phyloP scores from a whole-genome alignment of 2,329 filamentous ascomycete genomes.

The Xylariaceae sp. region DNA sequence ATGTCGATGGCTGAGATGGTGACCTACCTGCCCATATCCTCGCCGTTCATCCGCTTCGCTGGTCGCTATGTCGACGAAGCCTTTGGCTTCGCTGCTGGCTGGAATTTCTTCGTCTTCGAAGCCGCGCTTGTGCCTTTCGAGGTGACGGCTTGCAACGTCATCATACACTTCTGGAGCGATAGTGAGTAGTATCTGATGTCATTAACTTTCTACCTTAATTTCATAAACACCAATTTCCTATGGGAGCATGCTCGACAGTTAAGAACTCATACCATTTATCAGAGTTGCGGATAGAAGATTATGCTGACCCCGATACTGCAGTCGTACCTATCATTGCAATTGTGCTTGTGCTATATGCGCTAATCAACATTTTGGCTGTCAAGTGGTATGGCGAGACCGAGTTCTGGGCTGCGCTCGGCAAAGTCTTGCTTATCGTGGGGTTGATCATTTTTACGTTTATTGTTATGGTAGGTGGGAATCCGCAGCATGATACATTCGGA shows the following conservation, averaged over 20 bases:
- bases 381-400: slow-evolving; percentile 77
- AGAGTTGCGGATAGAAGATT: neutral
- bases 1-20: slow-evolving; percentile 75
- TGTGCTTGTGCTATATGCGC: slow-evolving; percentile 53
- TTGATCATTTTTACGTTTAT: slow-evolving; percentile 79
- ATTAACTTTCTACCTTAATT: neutral
- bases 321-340: slow-evolving; percentile 64
- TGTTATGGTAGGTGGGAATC: slow-evolving; percentile 82
- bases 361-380: slow-evolving; percentile 73
- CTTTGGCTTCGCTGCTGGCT: slow-evolving; percentile 72
- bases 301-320: neutral
- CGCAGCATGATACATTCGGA: slow-evolving; percentile 69
- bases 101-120: slow-evolving; percentile 75
- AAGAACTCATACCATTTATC: neutral
- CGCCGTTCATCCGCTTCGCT: slow-evolving; percentile 77
- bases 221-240: too few relatives aligned
- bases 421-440: slow-evolving; percentile 71
- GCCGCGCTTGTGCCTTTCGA: slow-evolving; percentile 70
- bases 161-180: slow-evolving; percentile 66
- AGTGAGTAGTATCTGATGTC: slow-evolving; percentile 12
- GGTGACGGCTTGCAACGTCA: slow-evolving; percentile 65
- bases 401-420: slow-evolving; percentile 73
- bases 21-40: slow-evolving; percentile 74
- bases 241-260: too few relatives aligned
- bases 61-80: slow-evolving; percentile 76